Evolutionary conservation across 345 rosid genomes (phyloP), one percentile per base, ranked within the genome.

Genomic region (Populus pruinosa): DNA sequence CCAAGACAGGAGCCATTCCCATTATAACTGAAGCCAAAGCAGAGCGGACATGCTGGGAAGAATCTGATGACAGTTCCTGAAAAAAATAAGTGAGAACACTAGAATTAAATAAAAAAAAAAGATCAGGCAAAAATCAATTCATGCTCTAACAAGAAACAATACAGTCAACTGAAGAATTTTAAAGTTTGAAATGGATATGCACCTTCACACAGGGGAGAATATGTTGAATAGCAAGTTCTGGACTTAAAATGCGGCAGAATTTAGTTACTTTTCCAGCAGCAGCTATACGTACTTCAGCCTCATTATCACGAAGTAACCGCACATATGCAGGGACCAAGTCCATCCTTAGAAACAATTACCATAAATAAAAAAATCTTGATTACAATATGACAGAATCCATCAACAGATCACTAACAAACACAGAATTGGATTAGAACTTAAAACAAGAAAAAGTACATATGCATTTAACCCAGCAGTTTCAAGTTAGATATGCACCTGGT

Each of bases 231-330:
- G 98, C 90, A 66, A 92, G 96, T 79, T 95, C 98, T 23, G 98
- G 97, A 79, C 80, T 92, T 81, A 95, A 83, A 76, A 93, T 93
- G 81, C 91, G 90, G 86, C 94, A 93, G 85, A 95, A 95, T 86
- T 93, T 95, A 1, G 99, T 93, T 59, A 93, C 96, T 90, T 93
- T 93, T 10, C 97, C 99, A 77, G 99, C 98, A 82, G 99, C 99
- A 65, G 99, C 99, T 79, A 93, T 95, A 44, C 99, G 93, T 59
- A 95, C 98, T 92, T 95, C 99, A 83, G 99, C 99, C 85, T 95
- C 99, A 80, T 91, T 92, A 76, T 95, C 99, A 39, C 98, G 93
- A 73, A 95, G 99, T 73, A 95, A 76, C 63, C 93, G 93, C 77
- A 92, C 98, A 84, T 93, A 95, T 72, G 99, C 97, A 69, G 98